Evolutionary conservation across 2,329 filamentous ascomycete genomes (phyloP).

Genomic region (Stylonectria norvegica): DNA sequence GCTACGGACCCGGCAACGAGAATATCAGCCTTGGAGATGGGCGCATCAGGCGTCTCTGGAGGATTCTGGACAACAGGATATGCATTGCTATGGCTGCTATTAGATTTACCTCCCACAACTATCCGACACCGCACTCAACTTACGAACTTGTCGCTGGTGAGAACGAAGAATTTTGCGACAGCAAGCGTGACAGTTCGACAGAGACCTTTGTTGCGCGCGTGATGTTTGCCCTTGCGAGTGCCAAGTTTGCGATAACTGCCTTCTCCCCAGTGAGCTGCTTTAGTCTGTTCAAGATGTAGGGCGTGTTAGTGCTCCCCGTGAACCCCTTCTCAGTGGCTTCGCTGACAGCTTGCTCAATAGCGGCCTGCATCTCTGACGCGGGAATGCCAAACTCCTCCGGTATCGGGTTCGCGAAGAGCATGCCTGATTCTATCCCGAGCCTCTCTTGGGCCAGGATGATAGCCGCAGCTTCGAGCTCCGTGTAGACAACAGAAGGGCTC

Average conservation of each 20-base stretch:
- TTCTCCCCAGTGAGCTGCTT: conserved; percentile 70
- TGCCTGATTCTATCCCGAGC: conserved; percentile 70
- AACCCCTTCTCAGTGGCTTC: conserved; percentile 64
- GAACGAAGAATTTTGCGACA: conserved; percentile 30
- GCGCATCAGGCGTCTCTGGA: conserved; percentile 11
- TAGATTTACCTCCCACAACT: conserved; percentile 30
- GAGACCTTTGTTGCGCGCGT: conserved; percentile 53
- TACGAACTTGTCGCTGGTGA: conserved; percentile 33
- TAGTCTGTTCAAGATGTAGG: conserved; percentile 76
- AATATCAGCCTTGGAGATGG: conserved; percentile 54
- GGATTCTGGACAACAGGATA: conserved; percentile 13
- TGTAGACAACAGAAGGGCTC: conserved; percentile 71
- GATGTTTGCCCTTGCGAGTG: conserved; percentile 54
- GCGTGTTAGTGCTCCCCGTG: conserved; percentile 75
- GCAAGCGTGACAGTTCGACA: conserved; percentile 48
- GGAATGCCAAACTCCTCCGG: conserved; percentile 68
- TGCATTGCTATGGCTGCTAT: conserved; percentile 34
- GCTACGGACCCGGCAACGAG: conserved; percentile 88
- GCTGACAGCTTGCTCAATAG: conserved; percentile 65
- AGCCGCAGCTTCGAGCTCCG: conserved; percentile 81
- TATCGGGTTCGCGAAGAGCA: conserved; percentile 88
- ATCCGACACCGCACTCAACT: conserved; percentile 37
- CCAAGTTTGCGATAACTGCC: conserved; percentile 71
- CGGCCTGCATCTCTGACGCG: conserved; percentile 64
- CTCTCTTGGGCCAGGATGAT: conserved; percentile 77